Conservation (phyloP, 305 asterid species). For the Fraxinus nigra region DNA sequence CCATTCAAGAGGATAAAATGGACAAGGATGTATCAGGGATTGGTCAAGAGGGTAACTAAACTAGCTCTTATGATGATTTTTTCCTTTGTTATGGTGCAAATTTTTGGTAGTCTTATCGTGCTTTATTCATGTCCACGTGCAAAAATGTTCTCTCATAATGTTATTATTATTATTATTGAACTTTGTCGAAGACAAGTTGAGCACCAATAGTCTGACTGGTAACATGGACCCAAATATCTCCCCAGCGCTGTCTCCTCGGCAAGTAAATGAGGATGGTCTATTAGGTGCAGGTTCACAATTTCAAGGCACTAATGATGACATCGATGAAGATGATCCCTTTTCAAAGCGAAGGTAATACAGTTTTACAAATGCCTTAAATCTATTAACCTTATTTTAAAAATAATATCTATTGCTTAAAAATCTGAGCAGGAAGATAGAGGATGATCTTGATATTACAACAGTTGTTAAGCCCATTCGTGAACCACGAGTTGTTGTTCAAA, state of each 20-base stretch:
- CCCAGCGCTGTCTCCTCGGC: constrained; percentile 62
- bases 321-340: constrained; percentile 71
- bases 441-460: constrained; percentile 59
- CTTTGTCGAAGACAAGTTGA: constrained; percentile 48
- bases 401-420: constrained; percentile 23
- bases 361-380: constrained; percentile 7
- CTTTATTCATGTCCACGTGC: constrained; percentile 16
- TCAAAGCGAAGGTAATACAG: constrained; percentile 66
- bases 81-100: constrained; percentile 14
- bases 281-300: constrained; percentile 54
- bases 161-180: constrained; percentile 16
- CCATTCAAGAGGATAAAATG: constrained; percentile 73
- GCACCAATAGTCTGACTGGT: constrained; percentile 27
- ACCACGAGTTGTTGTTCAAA: constrained; percentile 96
- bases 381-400: not conserved
- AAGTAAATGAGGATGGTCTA: constrained; percentile 55
- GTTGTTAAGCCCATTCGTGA: constrained; percentile 92
- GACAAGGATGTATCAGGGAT: constrained; percentile 48
- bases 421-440: constrained; percentile 74
- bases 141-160: constrained; percentile 11
- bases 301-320: constrained; percentile 57
- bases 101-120: constrained; percentile 14
- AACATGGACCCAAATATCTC: constrained; percentile 56
- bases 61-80: constrained; percentile 19
- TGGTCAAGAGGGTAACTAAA: constrained; percentile 70